Conservation (phyloP, 306 rosid genomes). For the Quercus aquifolioides region DNA sequence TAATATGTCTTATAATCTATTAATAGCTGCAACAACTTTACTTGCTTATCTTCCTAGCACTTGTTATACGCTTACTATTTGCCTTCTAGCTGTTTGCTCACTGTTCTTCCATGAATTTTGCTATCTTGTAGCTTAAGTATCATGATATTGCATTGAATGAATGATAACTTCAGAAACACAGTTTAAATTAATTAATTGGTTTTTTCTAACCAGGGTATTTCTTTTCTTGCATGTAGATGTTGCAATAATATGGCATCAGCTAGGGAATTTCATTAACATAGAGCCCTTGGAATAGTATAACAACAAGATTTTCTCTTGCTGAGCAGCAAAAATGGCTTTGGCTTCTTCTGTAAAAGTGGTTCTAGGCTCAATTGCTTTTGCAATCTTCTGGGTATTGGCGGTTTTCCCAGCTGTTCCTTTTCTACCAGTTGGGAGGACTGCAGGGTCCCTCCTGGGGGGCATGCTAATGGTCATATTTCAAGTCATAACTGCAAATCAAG, state of each 20-base stretch:
- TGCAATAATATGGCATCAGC: not conserved
- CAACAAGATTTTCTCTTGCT: not conserved
- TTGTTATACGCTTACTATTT: not conserved
- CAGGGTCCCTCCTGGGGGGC: conserved; percentile 89
- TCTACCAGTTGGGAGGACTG: conserved; percentile 87
- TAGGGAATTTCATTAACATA: not conserved
- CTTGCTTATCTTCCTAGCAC: not conserved
- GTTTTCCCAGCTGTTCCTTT: conserved; percentile 90
- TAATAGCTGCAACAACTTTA: too few species aligned
- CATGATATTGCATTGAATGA: not conserved
- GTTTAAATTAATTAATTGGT: not conserved
- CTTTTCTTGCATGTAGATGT: not conserved
- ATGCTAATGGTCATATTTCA: conserved; percentile 76
- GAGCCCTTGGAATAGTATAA: not conserved
- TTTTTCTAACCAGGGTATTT: conserved; percentile 23
- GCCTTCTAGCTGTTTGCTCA: conserved; percentile 7
- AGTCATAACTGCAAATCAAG: conserved; percentile 70
- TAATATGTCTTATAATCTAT: too few species aligned
- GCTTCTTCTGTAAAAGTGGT: conserved; percentile 66
- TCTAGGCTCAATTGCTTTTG: conserved; percentile 75
- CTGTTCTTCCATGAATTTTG: not conserved
- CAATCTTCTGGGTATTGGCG: conserved; percentile 82
- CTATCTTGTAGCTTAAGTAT: not conserved
- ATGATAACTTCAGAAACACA: not conserved
- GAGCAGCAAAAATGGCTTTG: conserved; percentile 49